These are phyloP conservation scores for Isabelozyma heimii DNA, from an alignment of 805 yeast genomes.

Conservation along the genomic window DNA sequence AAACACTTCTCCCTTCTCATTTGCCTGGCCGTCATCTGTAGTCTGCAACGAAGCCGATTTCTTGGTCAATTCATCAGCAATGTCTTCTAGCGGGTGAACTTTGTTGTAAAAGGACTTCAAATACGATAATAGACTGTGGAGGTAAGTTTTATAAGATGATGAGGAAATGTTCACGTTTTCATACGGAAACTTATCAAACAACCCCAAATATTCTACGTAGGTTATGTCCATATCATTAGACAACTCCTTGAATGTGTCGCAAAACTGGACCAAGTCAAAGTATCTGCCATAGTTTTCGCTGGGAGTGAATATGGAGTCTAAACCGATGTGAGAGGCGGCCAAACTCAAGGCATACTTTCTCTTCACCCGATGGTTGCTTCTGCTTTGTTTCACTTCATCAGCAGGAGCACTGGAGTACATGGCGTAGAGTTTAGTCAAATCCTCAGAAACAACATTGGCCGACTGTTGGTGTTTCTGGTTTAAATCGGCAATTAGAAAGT, in stretches of 20 bases:
- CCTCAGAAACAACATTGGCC: constrained; percentile 5
- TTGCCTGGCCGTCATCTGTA: constrained; percentile 1
- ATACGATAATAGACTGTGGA: constrained; percentile 48
- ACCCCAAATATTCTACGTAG: constrained; percentile 51
- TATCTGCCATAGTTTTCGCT: constrained; percentile 65
- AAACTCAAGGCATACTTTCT: constrained; percentile 45
- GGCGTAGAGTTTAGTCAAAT: constrained; percentile 13
- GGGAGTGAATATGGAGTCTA: constrained; percentile 51
- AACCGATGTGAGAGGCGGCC: constrained; percentile 46
- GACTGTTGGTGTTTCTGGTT: constrained; percentile 3
- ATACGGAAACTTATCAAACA: constrained; percentile 39
- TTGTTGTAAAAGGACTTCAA: constrained; percentile 46
- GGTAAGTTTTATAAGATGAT: constrained; percentile 41
- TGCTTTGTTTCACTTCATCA: constrained; percentile 9
- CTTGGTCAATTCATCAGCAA: constrained; percentile 7
- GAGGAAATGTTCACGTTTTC: constrained; percentile 16
- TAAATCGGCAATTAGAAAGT: constrained; percentile 4
- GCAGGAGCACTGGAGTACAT: constrained; percentile 24
- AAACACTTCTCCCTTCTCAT: constrained; percentile 35
- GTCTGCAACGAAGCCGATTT: neutral
- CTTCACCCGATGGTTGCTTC: constrained; percentile 19
- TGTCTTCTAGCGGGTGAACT: constrained; percentile 45
- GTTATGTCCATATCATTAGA: constrained; percentile 22
- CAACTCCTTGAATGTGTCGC: constrained; percentile 53
- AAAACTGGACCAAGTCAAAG: constrained; percentile 54